These are phyloP conservation scores for Euryodendron excelsum DNA, from an alignment of 148 eudicot genomes.

Conservation along the genomic window DNA sequence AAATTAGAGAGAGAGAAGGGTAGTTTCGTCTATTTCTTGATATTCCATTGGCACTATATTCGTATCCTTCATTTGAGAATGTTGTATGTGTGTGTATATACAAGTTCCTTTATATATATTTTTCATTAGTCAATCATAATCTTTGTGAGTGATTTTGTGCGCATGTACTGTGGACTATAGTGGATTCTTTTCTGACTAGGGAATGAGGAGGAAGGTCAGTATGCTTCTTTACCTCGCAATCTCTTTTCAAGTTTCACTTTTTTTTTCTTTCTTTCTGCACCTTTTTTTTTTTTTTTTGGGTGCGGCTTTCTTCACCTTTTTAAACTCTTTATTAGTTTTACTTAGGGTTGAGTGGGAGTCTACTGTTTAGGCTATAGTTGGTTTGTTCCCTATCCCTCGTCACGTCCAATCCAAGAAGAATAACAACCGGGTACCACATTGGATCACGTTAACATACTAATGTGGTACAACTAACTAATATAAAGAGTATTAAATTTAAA, in stretches of 20 bases:
- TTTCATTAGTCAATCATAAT: slow-evolving; percentile 9
- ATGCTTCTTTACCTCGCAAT: background rate
- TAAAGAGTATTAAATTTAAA: no score
- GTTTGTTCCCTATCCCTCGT: no score
- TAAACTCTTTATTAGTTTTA: no score
- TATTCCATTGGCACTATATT: no score
- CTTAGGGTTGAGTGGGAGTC: no score
- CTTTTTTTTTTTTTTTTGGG: background rate
- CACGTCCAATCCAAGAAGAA: no score
- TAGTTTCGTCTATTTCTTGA: background rate
- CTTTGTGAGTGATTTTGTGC: slow-evolving; percentile 1
- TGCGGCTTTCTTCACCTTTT: no score
- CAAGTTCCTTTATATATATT: background rate
- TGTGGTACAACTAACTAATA: no score
- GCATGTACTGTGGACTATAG: background rate
- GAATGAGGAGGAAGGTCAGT: background rate
- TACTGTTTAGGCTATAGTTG: no score
- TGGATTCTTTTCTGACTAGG: slow-evolving; percentile 12
- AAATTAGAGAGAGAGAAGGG: slow-evolving; percentile 16
- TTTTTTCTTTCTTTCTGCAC: background rate
- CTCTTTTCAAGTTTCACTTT: background rate
- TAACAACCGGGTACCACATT: no score
- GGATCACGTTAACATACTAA: no score
- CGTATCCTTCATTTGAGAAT: background rate
- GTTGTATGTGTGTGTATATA: background rate